These are phyloP conservation scores for Quercus parvula DNA, from an alignment of 306 rosid species.

Conservation along the genomic window DNA sequence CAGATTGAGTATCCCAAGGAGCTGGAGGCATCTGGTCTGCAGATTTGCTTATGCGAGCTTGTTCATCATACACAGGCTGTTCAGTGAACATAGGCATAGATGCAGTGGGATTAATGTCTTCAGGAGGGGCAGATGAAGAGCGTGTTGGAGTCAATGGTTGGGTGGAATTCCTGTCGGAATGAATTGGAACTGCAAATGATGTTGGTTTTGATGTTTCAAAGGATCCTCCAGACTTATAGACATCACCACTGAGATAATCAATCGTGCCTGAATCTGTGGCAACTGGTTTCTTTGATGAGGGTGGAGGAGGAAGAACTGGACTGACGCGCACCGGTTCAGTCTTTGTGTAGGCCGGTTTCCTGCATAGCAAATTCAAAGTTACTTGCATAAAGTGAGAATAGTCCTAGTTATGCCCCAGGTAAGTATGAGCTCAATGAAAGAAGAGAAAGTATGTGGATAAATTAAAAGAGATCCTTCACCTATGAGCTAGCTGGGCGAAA, in stretches of 20 bases:
- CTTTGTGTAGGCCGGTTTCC: slow-evolving; percentile 50
- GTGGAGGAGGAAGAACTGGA: slow-evolving; percentile 81
- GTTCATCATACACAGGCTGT: slow-evolving; percentile 66
- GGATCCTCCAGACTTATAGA: slow-evolving; percentile 60
- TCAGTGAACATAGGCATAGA: slow-evolving; percentile 37
- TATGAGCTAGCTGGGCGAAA: slow-evolving; percentile 75
- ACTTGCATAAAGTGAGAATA: slow-evolving; percentile 2
- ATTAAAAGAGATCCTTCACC: slow-evolving; percentile 42
- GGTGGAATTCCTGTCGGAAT: slow-evolving; percentile 39
- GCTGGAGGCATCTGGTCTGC: slow-evolving; percentile 63
- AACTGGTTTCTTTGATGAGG: slow-evolving; percentile 66
- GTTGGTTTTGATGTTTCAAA: slow-evolving; percentile 36
- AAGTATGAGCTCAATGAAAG: not conserved
- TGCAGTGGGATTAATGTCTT: slow-evolving; percentile 28
- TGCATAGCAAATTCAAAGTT: slow-evolving; percentile 29
- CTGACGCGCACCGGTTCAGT: slow-evolving; percentile 39
- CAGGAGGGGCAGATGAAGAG: slow-evolving; percentile 43
- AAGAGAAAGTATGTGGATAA: not conserved
- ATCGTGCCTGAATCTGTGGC: slow-evolving; percentile 49
- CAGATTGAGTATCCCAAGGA: slow-evolving; percentile 61
- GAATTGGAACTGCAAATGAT: slow-evolving; percentile 36
- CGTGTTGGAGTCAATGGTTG: slow-evolving; percentile 26
- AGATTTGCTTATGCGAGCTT: slow-evolving; percentile 50
- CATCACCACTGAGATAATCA: slow-evolving; percentile 92
- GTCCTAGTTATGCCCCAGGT: not conserved